A percentile compares a stretch with the other conserved stretches of the same genome.
These are phyloP conservation scores for Talaromyces sp. DNA, from an alignment of 2,329 filamentous ascomycete species.

Conservation along the genomic window DNA sequence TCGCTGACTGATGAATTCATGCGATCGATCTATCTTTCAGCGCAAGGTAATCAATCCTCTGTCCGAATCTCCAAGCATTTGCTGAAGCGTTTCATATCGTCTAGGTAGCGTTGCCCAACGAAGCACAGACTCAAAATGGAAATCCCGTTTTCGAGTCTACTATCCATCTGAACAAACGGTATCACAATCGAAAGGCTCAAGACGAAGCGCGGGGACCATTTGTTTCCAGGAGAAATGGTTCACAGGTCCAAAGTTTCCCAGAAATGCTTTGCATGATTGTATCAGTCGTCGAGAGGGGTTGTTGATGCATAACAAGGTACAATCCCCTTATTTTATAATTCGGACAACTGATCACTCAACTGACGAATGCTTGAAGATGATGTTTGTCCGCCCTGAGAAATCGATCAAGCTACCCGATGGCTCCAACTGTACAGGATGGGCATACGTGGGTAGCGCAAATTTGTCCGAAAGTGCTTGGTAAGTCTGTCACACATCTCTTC, in stretches of 20 bases:
- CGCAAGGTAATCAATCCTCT: constrained; percentile 45
- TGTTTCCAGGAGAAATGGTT: constrained; percentile 74
- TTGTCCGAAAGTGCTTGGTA: constrained; percentile 90
- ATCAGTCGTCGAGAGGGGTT: constrained; percentile 67
- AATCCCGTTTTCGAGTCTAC: constrained; percentile 66
- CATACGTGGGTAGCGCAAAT: constrained; percentile 87
- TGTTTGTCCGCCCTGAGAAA: constrained; percentile 31
- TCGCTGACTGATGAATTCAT: constrained; percentile 68
- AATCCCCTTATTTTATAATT: constrained; percentile 28
- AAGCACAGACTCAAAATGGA: constrained; percentile 37
- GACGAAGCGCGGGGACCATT: constrained; percentile 71
- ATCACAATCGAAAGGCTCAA: constrained; percentile 60
- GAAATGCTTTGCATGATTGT: constrained; percentile 69
- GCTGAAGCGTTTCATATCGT: background rate
- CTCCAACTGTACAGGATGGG: constrained; percentile 59
- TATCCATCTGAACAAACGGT: constrained; percentile 76
- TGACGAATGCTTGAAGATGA: constrained; percentile 25
- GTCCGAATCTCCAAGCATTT: background rate
- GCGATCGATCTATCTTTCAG: constrained; percentile 55
- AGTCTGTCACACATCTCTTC: constrained; percentile 31
- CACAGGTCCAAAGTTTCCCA: constrained; percentile 66
- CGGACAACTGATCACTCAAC: background rate
- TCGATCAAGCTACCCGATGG: constrained; percentile 24
- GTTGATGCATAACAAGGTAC: constrained; percentile 84
- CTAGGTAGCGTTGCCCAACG: constrained; percentile 44